Percentiles rank a stretch among this genome's conserved stretches.
Conservation (phyloP, 139 green algal genomes). For the Mesotaenium endlicherianum region DNA sequence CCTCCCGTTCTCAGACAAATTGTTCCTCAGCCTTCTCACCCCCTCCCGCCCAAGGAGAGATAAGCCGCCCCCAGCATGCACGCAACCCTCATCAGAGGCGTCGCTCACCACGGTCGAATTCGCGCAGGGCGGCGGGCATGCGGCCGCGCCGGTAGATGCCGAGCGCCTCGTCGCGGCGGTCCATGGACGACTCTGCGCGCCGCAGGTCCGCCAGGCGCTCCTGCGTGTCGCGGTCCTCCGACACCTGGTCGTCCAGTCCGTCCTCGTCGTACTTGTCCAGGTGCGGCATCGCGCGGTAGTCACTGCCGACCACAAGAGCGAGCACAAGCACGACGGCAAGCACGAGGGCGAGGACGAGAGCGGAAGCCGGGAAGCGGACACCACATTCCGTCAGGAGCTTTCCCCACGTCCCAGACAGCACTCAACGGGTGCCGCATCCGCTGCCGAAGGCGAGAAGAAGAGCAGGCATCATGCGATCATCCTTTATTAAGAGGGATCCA, state of each 20-base stretch:
- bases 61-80: not conserved
- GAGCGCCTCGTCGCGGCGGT: slow-evolving; percentile 47
- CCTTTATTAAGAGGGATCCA: too few relatives aligned
- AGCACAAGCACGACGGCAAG: too few relatives aligned
- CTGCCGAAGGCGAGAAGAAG: too few relatives aligned
- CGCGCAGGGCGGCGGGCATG: not conserved
- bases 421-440: too few relatives aligned
- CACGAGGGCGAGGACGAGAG: not conserved
- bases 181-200: slow-evolving; percentile 76
- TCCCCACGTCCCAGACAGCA: too few relatives aligned
- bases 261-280: slow-evolving; percentile 87
- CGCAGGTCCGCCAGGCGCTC: slow-evolving; percentile 58
- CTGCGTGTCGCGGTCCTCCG: slow-evolving; percentile 66
- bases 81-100: slow-evolving; percentile 4
- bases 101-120: slow-evolving; percentile 8
- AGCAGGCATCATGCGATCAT: too few relatives aligned
- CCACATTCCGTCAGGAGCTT: not conserved
- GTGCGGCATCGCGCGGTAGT: slow-evolving; percentile 84
- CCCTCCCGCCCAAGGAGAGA: not conserved
- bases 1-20: not conserved
- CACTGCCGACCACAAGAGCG: too few relatives aligned
- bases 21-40: not conserved
- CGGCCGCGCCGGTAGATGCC: not conserved
- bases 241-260: slow-evolving; percentile 74
- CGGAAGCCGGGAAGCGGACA: not conserved